A percentile compares a stretch with the other conserved stretches of the same genome.
Conservation (phyloP, 495 filamentous ascomycete genomes). For the Thozetella sp. region DNA sequence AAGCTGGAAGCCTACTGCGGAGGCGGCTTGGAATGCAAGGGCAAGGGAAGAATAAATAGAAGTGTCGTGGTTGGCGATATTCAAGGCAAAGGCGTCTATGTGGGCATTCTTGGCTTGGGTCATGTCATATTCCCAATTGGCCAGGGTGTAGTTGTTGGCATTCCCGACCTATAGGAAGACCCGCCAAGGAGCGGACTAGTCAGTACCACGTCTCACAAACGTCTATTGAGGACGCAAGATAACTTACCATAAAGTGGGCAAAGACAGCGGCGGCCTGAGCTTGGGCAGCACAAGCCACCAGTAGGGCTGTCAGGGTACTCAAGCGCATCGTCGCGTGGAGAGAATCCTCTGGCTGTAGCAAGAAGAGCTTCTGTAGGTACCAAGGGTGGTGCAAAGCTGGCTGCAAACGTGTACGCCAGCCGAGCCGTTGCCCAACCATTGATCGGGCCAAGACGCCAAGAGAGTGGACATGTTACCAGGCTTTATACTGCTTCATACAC, state of each 20-base stretch:
- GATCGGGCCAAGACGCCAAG: too few relatives aligned
- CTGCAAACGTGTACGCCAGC: too few relatives aligned
- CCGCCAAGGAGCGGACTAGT: background rate
- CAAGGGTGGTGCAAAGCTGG: too few relatives aligned
- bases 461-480: too few relatives aligned
- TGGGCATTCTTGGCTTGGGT: constrained; percentile 25
- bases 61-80: constrained; percentile 29
- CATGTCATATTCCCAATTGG: constrained; percentile 33
- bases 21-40: constrained; percentile 32
- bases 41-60: constrained; percentile 17
- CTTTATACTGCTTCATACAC: too few relatives aligned
- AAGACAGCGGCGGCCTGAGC: constrained; percentile 19
- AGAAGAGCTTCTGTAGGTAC: too few relatives aligned
- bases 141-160: constrained; percentile 21
- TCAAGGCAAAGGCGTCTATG: constrained; percentile 38
- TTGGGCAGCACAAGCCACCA: too few relatives aligned
- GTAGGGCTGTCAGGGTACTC: too few relatives aligned
- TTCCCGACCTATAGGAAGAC: constrained; percentile 21
- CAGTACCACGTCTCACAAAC: too few relatives aligned
- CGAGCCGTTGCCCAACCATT: too few relatives aligned
- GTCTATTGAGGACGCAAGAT: background rate
- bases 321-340: too few relatives aligned
- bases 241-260: constrained; percentile 24
- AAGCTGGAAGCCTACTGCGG: constrained; percentile 28
- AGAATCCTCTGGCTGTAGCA: too few relatives aligned